Conservation (phyloP, 208 protist species). For the Crithidia expoeki region DNA sequence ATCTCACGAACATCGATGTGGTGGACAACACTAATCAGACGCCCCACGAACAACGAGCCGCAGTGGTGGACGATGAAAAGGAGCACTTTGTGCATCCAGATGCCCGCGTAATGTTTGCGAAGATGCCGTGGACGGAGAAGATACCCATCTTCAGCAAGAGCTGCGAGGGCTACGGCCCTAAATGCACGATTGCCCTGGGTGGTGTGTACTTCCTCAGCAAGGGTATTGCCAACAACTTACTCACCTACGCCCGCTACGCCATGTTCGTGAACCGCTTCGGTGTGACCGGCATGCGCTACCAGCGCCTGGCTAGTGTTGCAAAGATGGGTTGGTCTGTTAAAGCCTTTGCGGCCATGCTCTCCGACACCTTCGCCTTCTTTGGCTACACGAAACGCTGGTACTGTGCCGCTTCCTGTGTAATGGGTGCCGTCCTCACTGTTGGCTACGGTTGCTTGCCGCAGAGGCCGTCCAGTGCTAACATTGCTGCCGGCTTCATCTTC, state of each 20-base stretch:
- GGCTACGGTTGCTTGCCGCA: constrained; percentile 52
- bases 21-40: constrained; percentile 13
- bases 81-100: constrained; percentile 39
- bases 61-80: neutral
- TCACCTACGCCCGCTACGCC: constrained; percentile 43
- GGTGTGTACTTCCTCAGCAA: constrained; percentile 58
- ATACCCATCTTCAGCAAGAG: constrained; percentile 50
- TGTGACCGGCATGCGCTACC: constrained; percentile 46
- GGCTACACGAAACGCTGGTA: constrained; percentile 87
- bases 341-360: constrained; percentile 58
- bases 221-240: constrained; percentile 51
- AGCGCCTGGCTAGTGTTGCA: constrained; percentile 48
- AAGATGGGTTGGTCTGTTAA: constrained; percentile 70
- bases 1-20: constrained; percentile 29
- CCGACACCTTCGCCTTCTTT: constrained; percentile 59
- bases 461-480: constrained; percentile 40
- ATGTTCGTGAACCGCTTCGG: constrained; percentile 63
- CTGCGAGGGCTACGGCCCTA: constrained; percentile 53
- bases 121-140: constrained; percentile 29
- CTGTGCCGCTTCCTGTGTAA: constrained; percentile 45
- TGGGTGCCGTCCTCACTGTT: constrained; percentile 54
- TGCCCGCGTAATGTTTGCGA: constrained; percentile 34
- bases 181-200: constrained; percentile 40
- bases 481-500: constrained; percentile 63
- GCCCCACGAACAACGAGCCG: neutral